Base-by-base conservation (phyloP, 2,329 filamentous ascomycete genomes). In the Ceratocystis cacaofunesta region DNA sequence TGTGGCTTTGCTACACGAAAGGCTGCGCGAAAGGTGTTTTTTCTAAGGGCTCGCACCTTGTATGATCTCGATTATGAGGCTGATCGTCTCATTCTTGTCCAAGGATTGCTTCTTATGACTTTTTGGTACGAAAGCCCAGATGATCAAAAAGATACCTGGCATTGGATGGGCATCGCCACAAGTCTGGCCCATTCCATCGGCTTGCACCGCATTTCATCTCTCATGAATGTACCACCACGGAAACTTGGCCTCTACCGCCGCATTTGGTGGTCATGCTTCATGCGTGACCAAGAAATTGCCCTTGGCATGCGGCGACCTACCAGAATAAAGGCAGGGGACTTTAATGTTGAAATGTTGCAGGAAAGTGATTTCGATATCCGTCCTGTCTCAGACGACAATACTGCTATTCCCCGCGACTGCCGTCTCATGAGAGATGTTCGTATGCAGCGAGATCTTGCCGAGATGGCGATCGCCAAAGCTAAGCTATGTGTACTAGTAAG, bases 111-210 rank as follows among this genome's bases (percentile, higher is more conserved):
- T 28, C 81, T 96, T 67, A 92, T 96, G 88, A 96, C 92, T 2
- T 96, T 95, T 74, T 97, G 92, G 88, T 96, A 96, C 74, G 92
- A 96, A 75, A 95, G 90, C 12, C 92, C 92, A 0, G 91, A 96
- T 75, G 92, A 96, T 73, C 90, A 96, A 73, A 96, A 96, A 75
- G 92, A 96, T 74, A 96, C 92, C 58, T 96, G 92, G 89, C 92
- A 96, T 73, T 96, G 92, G 92, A 95, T 96, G 89, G 92, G 92
- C 19, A 90, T 96, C 46, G 92, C 92, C 52, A 89, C 95, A 67
- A 96, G 92, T 12, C 79, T 96, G 60, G 92, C 91, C 63, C 90
- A 96, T 74, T 96, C 92, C 12, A 96, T 96, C 69, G 92, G 92
- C 5, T 80, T 96, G 19, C 91, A 97, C 75, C 88, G 92, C 68